phyloP scores from a whole-genome alignment of 208 protist species.

The Zelonia costaricensis region DNA sequence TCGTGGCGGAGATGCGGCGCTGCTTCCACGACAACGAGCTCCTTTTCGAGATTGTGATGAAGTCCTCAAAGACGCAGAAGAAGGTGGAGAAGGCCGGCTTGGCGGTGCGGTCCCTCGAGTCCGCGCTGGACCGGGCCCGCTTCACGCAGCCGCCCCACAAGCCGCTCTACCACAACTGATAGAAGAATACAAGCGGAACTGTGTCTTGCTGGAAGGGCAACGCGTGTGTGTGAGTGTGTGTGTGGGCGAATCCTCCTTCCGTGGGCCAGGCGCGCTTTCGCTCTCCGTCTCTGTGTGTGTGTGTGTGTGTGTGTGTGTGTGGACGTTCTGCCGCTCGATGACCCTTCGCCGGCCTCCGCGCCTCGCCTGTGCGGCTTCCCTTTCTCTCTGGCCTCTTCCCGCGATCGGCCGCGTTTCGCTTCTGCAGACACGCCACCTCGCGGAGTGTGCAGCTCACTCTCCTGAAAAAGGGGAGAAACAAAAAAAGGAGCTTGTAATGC shows the following conservation, averaged over 20 bases:
- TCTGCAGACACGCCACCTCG: no score
- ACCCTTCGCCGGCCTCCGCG: no score
- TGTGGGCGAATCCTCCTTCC: no score
- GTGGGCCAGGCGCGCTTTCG: background rate
- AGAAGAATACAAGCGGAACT: no score
- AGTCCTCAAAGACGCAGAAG: constrained; percentile 47
- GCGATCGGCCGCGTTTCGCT: no score
- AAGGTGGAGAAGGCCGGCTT: constrained; percentile 56
- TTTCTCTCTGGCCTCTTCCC: constrained; percentile 7
- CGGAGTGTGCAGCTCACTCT: no score
- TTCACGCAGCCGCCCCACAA: constrained; percentile 47
- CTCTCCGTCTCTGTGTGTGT: background rate
- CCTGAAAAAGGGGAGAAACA: no score
- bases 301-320: constrained; percentile 9
- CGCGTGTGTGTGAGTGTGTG: no score
- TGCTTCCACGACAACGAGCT: constrained; percentile 59
- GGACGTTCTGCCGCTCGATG: no score
- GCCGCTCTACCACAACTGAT: constrained; percentile 79
- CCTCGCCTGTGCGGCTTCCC: no score
- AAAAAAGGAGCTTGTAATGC: no score
- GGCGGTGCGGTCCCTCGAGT: constrained; percentile 41
- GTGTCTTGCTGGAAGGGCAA: no score
- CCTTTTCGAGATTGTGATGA: constrained; percentile 54
- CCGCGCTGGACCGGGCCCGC: constrained; percentile 45
- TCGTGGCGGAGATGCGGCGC: constrained; percentile 49